Evolutionary conservation across 2,329 filamentous ascomycete genomes (phyloP).

Genomic region (Ophiocordyceps camponoti-leonardi): DNA sequence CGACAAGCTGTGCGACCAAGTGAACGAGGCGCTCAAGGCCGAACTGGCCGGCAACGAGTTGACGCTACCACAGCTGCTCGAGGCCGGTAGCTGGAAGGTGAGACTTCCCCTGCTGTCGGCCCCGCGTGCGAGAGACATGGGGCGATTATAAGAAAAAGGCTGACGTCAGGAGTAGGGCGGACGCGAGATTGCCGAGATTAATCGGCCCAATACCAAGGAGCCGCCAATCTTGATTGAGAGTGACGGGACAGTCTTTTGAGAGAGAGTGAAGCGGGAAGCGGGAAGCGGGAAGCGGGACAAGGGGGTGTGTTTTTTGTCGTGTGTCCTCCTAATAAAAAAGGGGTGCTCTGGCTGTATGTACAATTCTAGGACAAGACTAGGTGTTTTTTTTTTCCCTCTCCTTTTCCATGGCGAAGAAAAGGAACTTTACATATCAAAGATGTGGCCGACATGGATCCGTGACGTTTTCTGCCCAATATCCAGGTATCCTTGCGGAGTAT

Average conservation of each 20-base stretch:
- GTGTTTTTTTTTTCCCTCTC: neutral
- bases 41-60: conserved; percentile 55
- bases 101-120: conserved; percentile 16
- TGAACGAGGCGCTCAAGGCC: conserved; percentile 44
- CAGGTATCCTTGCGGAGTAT: too few relatives aligned
- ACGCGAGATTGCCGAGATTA: conserved; percentile 88
- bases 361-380: neutral
- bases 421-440: neutral
- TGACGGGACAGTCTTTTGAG: conserved; percentile 86
- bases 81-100: conserved; percentile 97
- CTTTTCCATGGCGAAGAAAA: neutral
- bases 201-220: conserved; percentile 87
- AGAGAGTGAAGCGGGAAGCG: too few relatives aligned
- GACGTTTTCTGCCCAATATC: too few relatives aligned
- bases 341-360: too few relatives aligned
- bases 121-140: neutral
- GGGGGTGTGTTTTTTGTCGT: neutral
- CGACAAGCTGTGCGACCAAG: conserved; percentile 32
- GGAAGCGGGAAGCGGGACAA: too few relatives aligned
- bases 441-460: neutral
- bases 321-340: too few relatives aligned
- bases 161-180: conserved; percentile 46
- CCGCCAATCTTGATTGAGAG: conserved; percentile 92
- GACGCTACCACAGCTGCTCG: conserved; percentile 72
- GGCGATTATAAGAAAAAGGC: neutral